Evolutionary conservation across 2,329 filamentous ascomycete genomes (phyloP).

Genomic region (Sporothrix mexicana): DNA sequence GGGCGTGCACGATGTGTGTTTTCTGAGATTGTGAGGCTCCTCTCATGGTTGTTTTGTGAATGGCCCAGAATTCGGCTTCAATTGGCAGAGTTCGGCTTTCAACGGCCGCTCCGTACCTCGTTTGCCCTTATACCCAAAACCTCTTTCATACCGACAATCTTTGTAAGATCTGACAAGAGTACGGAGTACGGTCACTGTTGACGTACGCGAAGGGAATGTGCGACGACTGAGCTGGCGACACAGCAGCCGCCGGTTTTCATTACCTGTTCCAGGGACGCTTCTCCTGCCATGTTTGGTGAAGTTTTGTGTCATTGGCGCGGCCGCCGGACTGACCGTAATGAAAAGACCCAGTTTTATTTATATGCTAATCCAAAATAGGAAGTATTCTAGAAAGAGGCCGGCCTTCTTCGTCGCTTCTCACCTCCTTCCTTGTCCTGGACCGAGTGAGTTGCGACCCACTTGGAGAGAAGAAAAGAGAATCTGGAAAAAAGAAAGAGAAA

Average conservation of each 20-base stretch:
- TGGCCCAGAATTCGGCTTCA: neutral
- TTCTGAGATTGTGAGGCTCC: too few species aligned
- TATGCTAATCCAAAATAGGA: conserved; percentile 20
- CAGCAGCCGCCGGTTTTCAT: neutral
- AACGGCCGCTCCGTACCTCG: too few species aligned
- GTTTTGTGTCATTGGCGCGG: neutral
- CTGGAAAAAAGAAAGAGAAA: neutral
- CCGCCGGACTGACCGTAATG: conserved; percentile 32
- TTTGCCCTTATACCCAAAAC: neutral
- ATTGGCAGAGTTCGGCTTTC: neutral
- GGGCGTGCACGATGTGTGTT: too few species aligned
- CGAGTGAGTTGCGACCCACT: neutral
- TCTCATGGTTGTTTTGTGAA: neutral
- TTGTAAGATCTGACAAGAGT: too few species aligned
- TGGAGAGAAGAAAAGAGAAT: neutral
- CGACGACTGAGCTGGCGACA: neutral
- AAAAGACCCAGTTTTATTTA: neutral
- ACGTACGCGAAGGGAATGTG: neutral
- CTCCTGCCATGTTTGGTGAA: neutral
- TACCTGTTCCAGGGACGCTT: neutral
- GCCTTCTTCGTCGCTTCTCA: neutral
- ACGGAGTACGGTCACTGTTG: neutral
- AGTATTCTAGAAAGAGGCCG: conserved; percentile 36
- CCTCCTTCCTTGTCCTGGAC: conserved; percentile 18
- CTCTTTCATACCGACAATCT: neutral